Evolutionary conservation across 805 yeast species (phyloP), one percentile per base, ranked within the genome.

Genomic region (Candida xiaguanensis): DNA sequence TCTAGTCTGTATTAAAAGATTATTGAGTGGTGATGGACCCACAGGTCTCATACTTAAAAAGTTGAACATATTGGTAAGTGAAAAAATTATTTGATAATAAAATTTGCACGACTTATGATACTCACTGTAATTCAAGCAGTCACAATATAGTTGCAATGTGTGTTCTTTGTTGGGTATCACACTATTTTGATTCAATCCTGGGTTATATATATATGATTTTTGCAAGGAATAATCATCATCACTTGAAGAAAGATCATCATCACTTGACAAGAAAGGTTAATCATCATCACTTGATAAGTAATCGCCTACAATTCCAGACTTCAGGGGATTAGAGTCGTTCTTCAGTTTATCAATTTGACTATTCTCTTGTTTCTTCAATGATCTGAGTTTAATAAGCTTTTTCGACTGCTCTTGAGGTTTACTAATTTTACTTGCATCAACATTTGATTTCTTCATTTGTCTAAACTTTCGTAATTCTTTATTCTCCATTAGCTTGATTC

Each of bases 1-100:
- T 52, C 73, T 59, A 16, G 67, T 61, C 36, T 67, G 74, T 9
- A 67, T 48, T 20, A 67, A 44, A 8, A 52, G 49, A 32, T 50
- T 51, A 25, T 45, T 38, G n/a, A 43, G 36, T 5, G 59, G 58
- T 40, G 44, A 44, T 31, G 49, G 53, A 26, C 41, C 36, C 47
- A 16, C 15, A 11, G 28, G n/a, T 13, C 19, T 22, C 6, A 11
- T 25, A 32, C 13, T 22, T 7, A 42, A 25, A 14, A 42, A 39
- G 13, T 38, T 38, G 15, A 37, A 41, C 44, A 41, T 41, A 12
- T 7, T 28, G 19, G 15, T 13, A 22, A 9, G 14, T 18, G 27
- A 17, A 28, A 31, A 25, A 29, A 8, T 8, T 33, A n/a, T n/a
- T n/a, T n/a, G n/a, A n/a, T n/a, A n/a, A n/a, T n/a, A n/a, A n/a